Percentiles rank a stretch among this genome's conserved stretches.
phyloP scores from a whole-genome alignment of 1,284 basidiomycete genomes.

The Melampsora abietis-canadensis region DNA sequence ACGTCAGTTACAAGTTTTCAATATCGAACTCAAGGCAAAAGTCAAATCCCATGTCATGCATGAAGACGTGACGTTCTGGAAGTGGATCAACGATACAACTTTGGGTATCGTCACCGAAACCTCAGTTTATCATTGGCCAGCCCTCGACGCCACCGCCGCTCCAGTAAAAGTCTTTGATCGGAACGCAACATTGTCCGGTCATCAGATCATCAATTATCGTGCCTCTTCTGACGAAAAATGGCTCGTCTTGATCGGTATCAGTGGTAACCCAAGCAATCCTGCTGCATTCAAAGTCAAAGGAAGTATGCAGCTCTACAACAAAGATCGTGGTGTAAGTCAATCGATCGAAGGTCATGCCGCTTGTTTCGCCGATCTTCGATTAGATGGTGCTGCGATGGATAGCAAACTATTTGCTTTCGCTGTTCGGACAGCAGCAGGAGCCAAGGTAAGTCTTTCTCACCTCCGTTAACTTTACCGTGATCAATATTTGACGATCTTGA shows the following conservation, averaged over 20 bases:
- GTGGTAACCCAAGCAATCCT: constrained; percentile 85
- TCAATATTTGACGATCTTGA: neutral
- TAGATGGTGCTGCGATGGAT: constrained; percentile 74
- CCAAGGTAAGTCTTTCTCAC: constrained; percentile 67
- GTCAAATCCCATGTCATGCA: constrained; percentile 92
- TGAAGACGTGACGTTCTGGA: constrained; percentile 98
- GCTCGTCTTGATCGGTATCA: constrained; percentile 94
- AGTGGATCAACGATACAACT: constrained; percentile 87
- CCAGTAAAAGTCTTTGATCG: constrained; percentile 92
- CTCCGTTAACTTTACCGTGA: constrained; percentile 1
- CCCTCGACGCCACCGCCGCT: constrained; percentile 61
- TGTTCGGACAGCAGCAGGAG: constrained; percentile 88
- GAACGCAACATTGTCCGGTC: constrained; percentile 85
- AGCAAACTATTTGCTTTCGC: constrained; percentile 96
- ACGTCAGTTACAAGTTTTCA: constrained; percentile 95
- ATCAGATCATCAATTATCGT: constrained; percentile 99
- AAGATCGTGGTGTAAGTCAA: constrained; percentile 89
- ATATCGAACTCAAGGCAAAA: constrained; percentile 94
- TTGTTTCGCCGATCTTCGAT: constrained; percentile 85
- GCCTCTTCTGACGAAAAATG: constrained; percentile 89
- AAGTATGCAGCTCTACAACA: constrained; percentile 89
- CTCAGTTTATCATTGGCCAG: constrained; percentile 86
- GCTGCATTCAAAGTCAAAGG: constrained; percentile 97
- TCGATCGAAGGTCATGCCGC: constrained; percentile 99
- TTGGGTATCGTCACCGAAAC: constrained; percentile 95